These are phyloP conservation scores for Ceratocystis diversiconidia DNA, from an alignment of 2,329 filamentous ascomycete species.

Conservation along the genomic window DNA sequence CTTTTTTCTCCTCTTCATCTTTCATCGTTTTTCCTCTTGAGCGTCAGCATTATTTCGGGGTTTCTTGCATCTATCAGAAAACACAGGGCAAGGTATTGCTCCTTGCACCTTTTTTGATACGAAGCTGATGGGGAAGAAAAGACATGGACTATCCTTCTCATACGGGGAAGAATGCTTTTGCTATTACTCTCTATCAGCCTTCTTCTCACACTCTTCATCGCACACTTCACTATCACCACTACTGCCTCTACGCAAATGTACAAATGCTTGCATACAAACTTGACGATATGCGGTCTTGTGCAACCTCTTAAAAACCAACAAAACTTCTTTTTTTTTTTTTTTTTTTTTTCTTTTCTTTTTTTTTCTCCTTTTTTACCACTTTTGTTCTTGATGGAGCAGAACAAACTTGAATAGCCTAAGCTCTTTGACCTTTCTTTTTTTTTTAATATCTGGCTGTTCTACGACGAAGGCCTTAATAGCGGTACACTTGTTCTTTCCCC, in stretches of 20 bases:
- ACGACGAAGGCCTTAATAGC: too few relatives aligned
- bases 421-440: too few relatives aligned
- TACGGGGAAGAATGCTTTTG: not conserved
- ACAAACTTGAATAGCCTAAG: too few relatives aligned
- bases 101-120: constrained; percentile 13
- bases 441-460: too few relatives aligned
- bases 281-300: not conserved
- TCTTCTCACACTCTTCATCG: not conserved
- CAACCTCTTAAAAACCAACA: not conserved
- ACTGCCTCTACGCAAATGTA: not conserved
- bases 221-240: not conserved
- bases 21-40: not conserved
- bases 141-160: not conserved
- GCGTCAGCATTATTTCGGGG: not conserved
- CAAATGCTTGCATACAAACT: not conserved
- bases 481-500: too few relatives aligned
- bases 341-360: not conserved
- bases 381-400: too few relatives aligned
- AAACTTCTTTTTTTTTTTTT: constrained; percentile 7
- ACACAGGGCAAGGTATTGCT: constrained; percentile 17
- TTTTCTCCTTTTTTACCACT: not conserved
- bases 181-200: not conserved
- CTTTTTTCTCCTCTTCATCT: not conserved
- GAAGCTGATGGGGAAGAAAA: not conserved
- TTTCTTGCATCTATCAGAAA: not conserved